phyloP scores from a whole-genome alignment of 1,284 basidiomycete genomes.

The Cutaneotrichosporon spelunceum region DNA sequence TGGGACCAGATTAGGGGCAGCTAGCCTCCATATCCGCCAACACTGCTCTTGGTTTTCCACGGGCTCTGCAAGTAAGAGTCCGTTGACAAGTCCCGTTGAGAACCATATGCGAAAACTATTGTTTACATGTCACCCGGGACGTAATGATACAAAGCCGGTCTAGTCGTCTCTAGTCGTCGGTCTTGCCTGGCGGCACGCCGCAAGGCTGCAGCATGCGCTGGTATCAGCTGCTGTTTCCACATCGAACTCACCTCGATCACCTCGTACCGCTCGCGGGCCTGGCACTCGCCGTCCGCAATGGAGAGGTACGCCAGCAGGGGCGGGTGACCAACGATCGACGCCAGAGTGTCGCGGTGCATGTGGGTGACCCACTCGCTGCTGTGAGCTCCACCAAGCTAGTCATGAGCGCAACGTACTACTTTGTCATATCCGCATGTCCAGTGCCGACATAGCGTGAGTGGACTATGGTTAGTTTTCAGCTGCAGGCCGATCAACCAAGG shows the following conservation, averaged over 20 bases:
- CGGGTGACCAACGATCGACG: slow-evolving; percentile 88
- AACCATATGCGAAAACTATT: background rate
- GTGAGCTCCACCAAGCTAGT: background rate
- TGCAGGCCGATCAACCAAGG: background rate
- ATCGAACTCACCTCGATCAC: slow-evolving; percentile 75
- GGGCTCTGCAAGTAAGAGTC: too few relatives aligned
- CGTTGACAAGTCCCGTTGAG: background rate
- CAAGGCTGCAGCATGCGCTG: slow-evolving; percentile 98
- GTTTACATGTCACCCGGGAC: background rate
- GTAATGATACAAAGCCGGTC: background rate
- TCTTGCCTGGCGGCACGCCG: slow-evolving; percentile 88
- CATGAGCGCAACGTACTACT: slow-evolving; percentile 66
- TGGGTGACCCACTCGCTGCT: slow-evolving; percentile 93
- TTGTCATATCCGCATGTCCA: slow-evolving; percentile 91
- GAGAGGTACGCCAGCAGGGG: slow-evolving; percentile 80
- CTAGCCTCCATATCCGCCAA: too few relatives aligned
- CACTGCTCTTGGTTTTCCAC: too few relatives aligned
- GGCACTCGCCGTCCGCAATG: slow-evolving; percentile 87
- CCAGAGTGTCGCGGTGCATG: slow-evolving; percentile 90
- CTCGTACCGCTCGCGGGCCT: slow-evolving; percentile 88
- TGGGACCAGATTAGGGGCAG: too few relatives aligned
- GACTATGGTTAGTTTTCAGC: slow-evolving; percentile 57
- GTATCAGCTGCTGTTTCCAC: slow-evolving; percentile 5
- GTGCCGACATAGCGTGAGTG: slow-evolving; percentile 94
- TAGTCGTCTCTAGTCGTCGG: slow-evolving; percentile 62